phyloP scores from a whole-genome alignment of 305 asterid species.

The Vinca major region DNA sequence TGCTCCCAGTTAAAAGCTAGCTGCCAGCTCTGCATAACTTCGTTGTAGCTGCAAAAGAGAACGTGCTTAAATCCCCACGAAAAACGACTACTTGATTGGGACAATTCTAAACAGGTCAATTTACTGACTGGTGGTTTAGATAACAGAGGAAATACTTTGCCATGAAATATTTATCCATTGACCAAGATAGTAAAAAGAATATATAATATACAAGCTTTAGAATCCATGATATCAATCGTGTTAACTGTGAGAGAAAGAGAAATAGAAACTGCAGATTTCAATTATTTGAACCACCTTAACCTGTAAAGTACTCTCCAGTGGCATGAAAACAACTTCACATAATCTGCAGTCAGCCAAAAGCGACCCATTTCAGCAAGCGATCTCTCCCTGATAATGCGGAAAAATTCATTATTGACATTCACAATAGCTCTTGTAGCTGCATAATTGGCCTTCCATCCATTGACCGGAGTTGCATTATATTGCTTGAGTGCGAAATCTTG shows the following conservation, averaged over 20 bases:
- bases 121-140: not conserved
- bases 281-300: slow-evolving; percentile 35
- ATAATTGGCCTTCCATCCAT: slow-evolving; percentile 98
- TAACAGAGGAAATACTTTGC: not conserved
- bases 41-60: slow-evolving; percentile 43
- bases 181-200: not conserved
- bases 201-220: not conserved
- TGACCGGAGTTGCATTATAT: slow-evolving; percentile 53
- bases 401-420: slow-evolving; percentile 56
- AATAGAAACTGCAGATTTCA: slow-evolving; percentile 1
- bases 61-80: slow-evolving; percentile 12
- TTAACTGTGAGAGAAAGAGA: not conserved
- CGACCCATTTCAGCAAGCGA: slow-evolving; percentile 71
- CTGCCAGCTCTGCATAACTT: slow-evolving; percentile 94
- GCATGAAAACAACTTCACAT: slow-evolving; percentile 92
- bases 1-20: slow-evolving; percentile 75
- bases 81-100: not conserved
- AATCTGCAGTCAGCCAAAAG: slow-evolving; percentile 91
- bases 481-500: slow-evolving; percentile 97
- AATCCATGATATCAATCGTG: not conserved
- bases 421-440: slow-evolving; percentile 89
- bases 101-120: not conserved
- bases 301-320: slow-evolving; percentile 70
- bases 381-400: slow-evolving; percentile 58
- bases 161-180: not conserved